Evolutionary conservation across 2,329 filamentous ascomycete genomes (phyloP).

Genomic region (Cadophora luteo-olivacea): DNA sequence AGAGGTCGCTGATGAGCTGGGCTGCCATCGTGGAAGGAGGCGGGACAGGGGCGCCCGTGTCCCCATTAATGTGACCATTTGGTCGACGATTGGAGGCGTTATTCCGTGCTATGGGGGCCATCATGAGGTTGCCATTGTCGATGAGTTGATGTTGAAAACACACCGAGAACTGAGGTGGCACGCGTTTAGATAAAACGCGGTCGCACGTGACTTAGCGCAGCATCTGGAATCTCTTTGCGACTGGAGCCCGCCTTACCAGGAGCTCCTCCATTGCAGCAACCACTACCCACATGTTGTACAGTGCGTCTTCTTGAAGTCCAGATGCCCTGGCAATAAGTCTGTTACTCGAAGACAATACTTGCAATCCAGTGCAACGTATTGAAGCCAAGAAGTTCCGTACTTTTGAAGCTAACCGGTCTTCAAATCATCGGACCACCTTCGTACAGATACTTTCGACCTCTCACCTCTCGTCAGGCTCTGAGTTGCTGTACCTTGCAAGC

Average conservation of each 20-base stretch:
- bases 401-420: neutral
- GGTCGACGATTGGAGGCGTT: constrained; percentile 18
- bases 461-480: neutral
- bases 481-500: neutral
- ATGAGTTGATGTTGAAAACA: constrained; percentile 16
- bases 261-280: no score
- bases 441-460: neutral
- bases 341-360: no score
- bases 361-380: neutral
- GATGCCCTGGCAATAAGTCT: neutral
- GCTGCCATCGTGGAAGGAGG: constrained; percentile 86
- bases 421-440: constrained; percentile 22
- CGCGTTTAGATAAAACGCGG: constrained; percentile 28
- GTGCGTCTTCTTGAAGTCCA: neutral
- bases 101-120: constrained; percentile 35
- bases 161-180: constrained; percentile 15
- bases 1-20: constrained; percentile 83
- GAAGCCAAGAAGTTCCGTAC: neutral
- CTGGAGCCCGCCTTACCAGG: no score
- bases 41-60: constrained; percentile 37
- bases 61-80: constrained; percentile 32
- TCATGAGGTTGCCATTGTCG: constrained; percentile 37
- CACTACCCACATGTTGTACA: no score
- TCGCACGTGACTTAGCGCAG: constrained; percentile 32
- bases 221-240: no score